Base-by-base conservation (phyloP, 202 grass and related monocot species). In the Panicum virgatum region DNA sequence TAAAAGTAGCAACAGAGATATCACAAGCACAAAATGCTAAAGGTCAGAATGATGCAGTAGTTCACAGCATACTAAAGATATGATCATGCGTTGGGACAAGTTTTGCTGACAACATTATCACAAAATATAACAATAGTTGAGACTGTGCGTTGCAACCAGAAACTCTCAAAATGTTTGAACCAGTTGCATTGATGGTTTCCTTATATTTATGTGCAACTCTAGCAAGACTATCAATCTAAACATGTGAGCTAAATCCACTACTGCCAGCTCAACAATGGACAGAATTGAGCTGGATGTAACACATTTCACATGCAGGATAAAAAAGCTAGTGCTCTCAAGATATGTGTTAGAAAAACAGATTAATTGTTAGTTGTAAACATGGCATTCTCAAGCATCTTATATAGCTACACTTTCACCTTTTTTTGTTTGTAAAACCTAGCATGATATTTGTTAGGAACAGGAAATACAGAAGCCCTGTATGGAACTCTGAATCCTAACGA, bases 361-460 rank as follows among this genome's bases (percentile, higher is more conserved):
- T 64, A 64, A 14, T 39, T 52, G 6, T 29, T 6, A 74, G 32
- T 43, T 74, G 11, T 0, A 38, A 37, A 51, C 0, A 12, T 44
- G 7, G 14, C 3, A 20, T 40, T 65, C 66, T 72, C 37, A 26
- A 66, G 59, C 32, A 71, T 78, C 73, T 71, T 78, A 78, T 44
- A 27, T 7, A 2, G 3, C 13, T 58, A 53, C 75, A 38, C 14
- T 37, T 60, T 58, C 11, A 36, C 32, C 39, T 38, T 44, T 38
- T n/a, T 47, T 9, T 86, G 47, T 48, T 38, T 65, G 9, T 6
- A 80, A 42, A 16, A 44, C 5, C 38, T 34, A 74, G 23, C 26
- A 67, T 46, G 10, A 22, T 19, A 8, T 75, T 45, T 60, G 29
- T 60, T 76, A 8, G 20, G 47, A 46, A 37, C 13, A 73, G 47